These are phyloP conservation scores for Eutypella sp. DNA, from an alignment of 2,329 filamentous ascomycete species.

Conservation along the genomic window DNA sequence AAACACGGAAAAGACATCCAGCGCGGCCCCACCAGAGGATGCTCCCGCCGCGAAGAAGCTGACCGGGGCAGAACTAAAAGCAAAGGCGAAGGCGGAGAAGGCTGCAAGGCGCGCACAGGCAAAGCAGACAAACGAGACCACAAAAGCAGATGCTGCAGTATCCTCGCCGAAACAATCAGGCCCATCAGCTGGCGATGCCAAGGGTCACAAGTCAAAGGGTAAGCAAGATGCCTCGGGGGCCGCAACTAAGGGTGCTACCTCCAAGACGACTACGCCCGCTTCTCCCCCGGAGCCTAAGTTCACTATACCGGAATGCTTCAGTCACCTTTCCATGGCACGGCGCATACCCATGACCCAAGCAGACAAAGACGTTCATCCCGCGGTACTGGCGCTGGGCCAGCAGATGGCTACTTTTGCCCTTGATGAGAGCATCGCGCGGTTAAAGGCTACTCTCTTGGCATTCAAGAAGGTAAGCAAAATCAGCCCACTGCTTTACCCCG, in stretches of 20 bases:
- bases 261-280: slow-evolving; percentile 32
- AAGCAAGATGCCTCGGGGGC: slow-evolving; percentile 38
- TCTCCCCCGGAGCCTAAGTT: slow-evolving; percentile 53
- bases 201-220: slow-evolving; percentile 41
- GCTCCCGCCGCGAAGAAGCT: slow-evolving; percentile 46
- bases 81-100: slow-evolving; percentile 86
- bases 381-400: slow-evolving; percentile 78
- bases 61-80: slow-evolving; percentile 77
- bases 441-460: slow-evolving; percentile 80
- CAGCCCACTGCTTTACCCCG: neutral
- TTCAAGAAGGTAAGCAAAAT: slow-evolving; percentile 71
- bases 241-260: slow-evolving; percentile 22
- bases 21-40: slow-evolving; percentile 2
- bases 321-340: slow-evolving; percentile 70
- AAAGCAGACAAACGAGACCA: slow-evolving; percentile 50
- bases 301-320: slow-evolving; percentile 67
- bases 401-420: slow-evolving; percentile 87
- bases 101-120: slow-evolving; percentile 73
- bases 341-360: slow-evolving; percentile 51
- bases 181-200: slow-evolving; percentile 35
- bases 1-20: slow-evolving; percentile 8
- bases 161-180: slow-evolving; percentile 30
- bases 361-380: slow-evolving; percentile 78
- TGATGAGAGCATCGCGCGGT: slow-evolving; percentile 81
- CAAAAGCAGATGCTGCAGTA: slow-evolving; percentile 31